Base-by-base conservation (phyloP, 352 stramenopile species). In the Halophytophthora polymorphica region DNA sequence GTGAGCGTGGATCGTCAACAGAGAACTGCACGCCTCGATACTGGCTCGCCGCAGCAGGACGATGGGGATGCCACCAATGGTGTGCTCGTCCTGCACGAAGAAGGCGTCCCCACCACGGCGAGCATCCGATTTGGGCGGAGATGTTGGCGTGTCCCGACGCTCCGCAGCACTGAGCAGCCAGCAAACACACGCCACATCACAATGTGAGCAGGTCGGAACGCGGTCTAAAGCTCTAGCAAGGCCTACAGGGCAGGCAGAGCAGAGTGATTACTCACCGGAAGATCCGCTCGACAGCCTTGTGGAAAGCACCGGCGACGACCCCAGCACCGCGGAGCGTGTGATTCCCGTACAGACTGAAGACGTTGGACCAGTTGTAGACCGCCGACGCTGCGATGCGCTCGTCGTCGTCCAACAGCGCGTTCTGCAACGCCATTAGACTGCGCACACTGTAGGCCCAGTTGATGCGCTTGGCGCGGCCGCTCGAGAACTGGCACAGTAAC, bases 401-500 rank as follows among this genome's bases (percentile, higher is more conserved):
- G 43, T 95, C 84, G 8, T 89, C 76, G 41, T 95, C 84, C 6
- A 92, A 56, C 21, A 95, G 46, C 10, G 84, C 84, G 15, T 65
- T 83, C 49, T 95, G 84, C 3, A 95, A 57, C 21, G 82, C 72
- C 76, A 93, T 91, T 39, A 95, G 56, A 62, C 78, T 88, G 41
- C 84, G 84, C 37, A 95, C 73, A n/a, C 77, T 76, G 39, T 90
- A 90, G 11, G 79, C 73, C 84, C 84, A 93, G 47, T 87, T 74
- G 23, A 95, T 76, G 40, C 78, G 74, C 66, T 95, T 95, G 7
- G 82, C 76, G 28, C 82, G 79, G 3, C 84, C 82, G 25, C 73
- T 76, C 0, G 70, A 78, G 23, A 85, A 86, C 19, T 85, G 58
- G 18, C 77, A 90, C 29, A 93, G 33, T 1, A 95, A 61, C 22